phyloP scores from a whole-genome alignment of 352 stramenopile species.

The Detonula confervacea region DNA sequence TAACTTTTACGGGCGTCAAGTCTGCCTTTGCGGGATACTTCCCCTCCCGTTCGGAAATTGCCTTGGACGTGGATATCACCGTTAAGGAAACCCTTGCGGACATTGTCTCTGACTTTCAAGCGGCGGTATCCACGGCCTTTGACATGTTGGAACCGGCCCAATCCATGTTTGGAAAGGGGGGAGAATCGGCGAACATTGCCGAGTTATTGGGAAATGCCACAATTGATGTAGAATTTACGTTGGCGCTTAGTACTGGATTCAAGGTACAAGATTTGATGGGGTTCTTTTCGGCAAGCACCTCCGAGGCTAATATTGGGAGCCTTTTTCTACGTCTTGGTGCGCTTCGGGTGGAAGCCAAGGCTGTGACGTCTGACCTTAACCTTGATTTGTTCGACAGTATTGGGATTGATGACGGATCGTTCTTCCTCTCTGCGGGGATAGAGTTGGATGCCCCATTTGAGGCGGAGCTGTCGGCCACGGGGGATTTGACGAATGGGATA shows the following conservation, averaged over 20 bases:
- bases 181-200: conserved; percentile 15
- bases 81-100: conserved; percentile 17
- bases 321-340: conserved; percentile 35
- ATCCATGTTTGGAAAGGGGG: conserved; percentile 30
- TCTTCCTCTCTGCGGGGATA: conserved; percentile 18
- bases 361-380: conserved; percentile 3
- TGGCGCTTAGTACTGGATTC: conserved; percentile 19
- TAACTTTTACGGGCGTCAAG: neutral
- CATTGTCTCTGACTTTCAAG: conserved; percentile 18
- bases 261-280: conserved; percentile 12
- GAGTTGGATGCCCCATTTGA: conserved; percentile 27
- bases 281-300: conserved; percentile 15
- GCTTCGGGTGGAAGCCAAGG: conserved; percentile 17
- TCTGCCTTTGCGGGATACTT: conserved; percentile 34
- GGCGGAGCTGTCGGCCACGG: neutral
- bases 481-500: conserved; percentile 14
- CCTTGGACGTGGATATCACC: conserved; percentile 32
- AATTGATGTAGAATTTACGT: conserved; percentile 11
- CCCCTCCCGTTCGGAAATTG: conserved; percentile 31
- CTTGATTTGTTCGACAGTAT: conserved; percentile 31
- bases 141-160: conserved; percentile 12
- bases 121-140: conserved; percentile 26
- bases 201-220: conserved; percentile 5
- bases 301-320: neutral
- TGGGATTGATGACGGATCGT: conserved; percentile 15